phyloP scores from a whole-genome alignment of 805 yeast species.

The Yamadazyma scolyti region DNA sequence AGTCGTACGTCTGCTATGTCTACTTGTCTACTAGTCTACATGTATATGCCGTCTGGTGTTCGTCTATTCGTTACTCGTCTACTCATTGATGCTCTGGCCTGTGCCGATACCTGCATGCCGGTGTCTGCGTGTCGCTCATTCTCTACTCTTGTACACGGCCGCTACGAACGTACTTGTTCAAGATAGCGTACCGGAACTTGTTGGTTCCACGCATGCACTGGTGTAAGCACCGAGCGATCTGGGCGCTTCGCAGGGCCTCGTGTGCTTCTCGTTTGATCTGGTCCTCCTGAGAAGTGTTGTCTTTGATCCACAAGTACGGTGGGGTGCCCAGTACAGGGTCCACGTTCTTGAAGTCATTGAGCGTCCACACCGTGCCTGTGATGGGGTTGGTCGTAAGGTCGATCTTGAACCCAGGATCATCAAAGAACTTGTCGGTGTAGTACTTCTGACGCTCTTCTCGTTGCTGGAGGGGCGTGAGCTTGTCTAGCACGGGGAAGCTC shows the following conservation, averaged over 20 bases:
- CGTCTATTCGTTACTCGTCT: no score
- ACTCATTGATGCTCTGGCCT: no score
- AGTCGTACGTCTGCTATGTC: no score
- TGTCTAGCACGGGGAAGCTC: neutral
- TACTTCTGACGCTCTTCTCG: constrained; percentile 25
- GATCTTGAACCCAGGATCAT: constrained; percentile 17
- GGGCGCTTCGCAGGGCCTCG: no score
- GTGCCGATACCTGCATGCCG: no score
- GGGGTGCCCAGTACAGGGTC: constrained; percentile 12
- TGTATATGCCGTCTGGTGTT: no score
- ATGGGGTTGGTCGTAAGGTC: constrained; percentile 31
- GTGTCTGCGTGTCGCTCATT: no score
- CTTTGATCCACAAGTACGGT: constrained; percentile 12
- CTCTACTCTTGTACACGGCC: no score
- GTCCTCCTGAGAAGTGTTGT: constrained; percentile 14
- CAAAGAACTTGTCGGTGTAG: constrained; percentile 18
- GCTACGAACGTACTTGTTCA: constrained; percentile 10
- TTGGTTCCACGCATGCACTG: constrained; percentile 9
- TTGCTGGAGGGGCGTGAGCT: constrained; percentile 30
- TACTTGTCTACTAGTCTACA: no score
- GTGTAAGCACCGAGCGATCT: constrained; percentile 5
- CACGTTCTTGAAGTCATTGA: constrained; percentile 27
- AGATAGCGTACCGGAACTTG: constrained; percentile 7
- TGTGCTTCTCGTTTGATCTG: constrained; percentile 5
- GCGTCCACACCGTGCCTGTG: constrained; percentile 31